Percentiles rank a stretch among this genome's conserved stretches.
Evolutionary conservation across 148 eudicot species (phyloP).

Genomic region (Nepenthes gracilis): DNA sequence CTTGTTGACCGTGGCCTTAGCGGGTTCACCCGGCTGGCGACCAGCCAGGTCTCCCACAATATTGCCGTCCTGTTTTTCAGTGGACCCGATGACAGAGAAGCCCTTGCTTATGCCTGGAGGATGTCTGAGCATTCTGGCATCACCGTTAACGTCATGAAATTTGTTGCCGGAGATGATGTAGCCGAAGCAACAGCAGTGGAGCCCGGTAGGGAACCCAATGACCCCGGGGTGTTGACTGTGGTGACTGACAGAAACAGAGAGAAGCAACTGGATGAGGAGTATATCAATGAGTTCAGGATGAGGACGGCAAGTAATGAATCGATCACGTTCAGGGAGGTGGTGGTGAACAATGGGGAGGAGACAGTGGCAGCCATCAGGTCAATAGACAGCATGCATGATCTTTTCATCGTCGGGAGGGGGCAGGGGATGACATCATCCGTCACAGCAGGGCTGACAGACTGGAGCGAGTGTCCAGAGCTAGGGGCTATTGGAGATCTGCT

Average conservation of each 20-base stretch:
- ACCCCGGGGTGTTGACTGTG: constrained; percentile 34
- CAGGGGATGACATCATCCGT: background rate
- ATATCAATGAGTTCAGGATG: constrained; percentile 37
- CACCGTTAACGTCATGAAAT: constrained; percentile 35
- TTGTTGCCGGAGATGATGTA: constrained; percentile 36
- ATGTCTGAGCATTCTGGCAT: constrained; percentile 47
- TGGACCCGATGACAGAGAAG: constrained; percentile 66
- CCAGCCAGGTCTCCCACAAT: constrained; percentile 24
- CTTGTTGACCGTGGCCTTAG: constrained; percentile 32
- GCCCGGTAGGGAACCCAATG: constrained; percentile 17
- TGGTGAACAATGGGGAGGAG: constrained; percentile 47
- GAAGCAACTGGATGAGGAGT: constrained; percentile 40
- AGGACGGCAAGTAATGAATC: constrained; percentile 29
- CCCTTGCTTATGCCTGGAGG: constrained; percentile 46
- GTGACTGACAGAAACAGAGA: constrained; percentile 46
- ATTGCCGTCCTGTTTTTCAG: constrained; percentile 17
- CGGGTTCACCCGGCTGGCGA: constrained; percentile 27
- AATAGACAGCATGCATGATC: constrained; percentile 44
- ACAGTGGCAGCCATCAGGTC: constrained; percentile 65
- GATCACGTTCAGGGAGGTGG: constrained; percentile 29
- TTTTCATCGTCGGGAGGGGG: constrained; percentile 79
- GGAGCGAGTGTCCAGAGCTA: no score
- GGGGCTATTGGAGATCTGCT: constrained; percentile 83
- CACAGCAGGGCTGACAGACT: no score
- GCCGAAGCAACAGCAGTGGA: constrained; percentile 14